Evolutionary conservation across 768 basidiomycete species (phyloP).

Genomic region (Pleurotus sapidus): DNA sequence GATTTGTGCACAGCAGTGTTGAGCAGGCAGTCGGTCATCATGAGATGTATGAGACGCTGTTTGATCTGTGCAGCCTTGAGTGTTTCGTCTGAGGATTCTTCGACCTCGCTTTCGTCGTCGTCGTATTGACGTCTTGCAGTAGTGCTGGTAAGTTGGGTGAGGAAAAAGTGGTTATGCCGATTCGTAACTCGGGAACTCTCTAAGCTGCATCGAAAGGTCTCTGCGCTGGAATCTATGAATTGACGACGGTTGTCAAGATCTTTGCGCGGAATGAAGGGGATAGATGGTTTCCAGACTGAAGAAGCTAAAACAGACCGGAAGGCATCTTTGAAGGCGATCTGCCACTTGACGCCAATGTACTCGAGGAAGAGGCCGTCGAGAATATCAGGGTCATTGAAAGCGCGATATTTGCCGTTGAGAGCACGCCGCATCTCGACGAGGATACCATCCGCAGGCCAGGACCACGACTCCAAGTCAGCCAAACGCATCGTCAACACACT

Average conservation of each 20-base stretch:
- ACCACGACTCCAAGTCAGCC: slow-evolving; percentile 35
- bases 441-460: slow-evolving; percentile 41
- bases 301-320: slow-evolving; percentile 26
- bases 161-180: background rate
- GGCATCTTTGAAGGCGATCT: slow-evolving; percentile 30
- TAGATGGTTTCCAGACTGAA: slow-evolving; percentile 31
- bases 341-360: slow-evolving; percentile 42
- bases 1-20: slow-evolving; percentile 31
- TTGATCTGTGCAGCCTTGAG: slow-evolving; percentile 25
- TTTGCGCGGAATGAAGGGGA: slow-evolving; percentile 11
- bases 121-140: slow-evolving; percentile 1
- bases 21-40: slow-evolving; percentile 38
- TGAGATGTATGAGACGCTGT: slow-evolving; percentile 35
- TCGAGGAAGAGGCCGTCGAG: slow-evolving; percentile 43
- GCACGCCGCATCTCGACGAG: slow-evolving; percentile 42
- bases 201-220: background rate
- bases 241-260: slow-evolving; percentile 19
- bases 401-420: slow-evolving; percentile 47
- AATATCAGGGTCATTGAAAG: slow-evolving; percentile 46
- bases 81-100: slow-evolving; percentile 4
- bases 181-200: background rate
- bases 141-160: slow-evolving; percentile 11
- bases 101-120: no score
- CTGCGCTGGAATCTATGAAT: slow-evolving; percentile 12
- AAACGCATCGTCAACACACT: slow-evolving; percentile 46